Evolutionary conservation across 1,139 yeast species (phyloP), one percentile per base, ranked within the genome.

Genomic region (Yamadazyma aaseri): DNA sequence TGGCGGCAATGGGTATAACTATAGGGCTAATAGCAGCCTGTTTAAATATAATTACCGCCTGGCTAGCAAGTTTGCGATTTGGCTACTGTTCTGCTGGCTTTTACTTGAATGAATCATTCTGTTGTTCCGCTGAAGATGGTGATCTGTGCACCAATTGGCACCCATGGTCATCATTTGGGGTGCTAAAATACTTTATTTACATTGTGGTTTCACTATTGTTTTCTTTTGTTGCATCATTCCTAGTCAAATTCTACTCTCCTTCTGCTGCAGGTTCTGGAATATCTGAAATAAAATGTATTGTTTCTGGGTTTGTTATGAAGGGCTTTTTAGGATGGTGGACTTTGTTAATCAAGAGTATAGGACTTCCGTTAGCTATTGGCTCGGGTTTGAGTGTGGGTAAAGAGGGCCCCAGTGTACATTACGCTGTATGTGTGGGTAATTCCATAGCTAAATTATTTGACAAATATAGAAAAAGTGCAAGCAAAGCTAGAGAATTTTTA

Each of bases 251-350:
- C 14, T 81, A 77, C 50, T 92, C 96, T 1, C 96, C 96, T 0
- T 73, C 81, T 38, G 98, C 98, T 1, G 95, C 98, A 1, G 98
- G 98, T 0, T 86, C 96, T 3, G 98, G 98, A 0, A 94, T 94
- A 31, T 84, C 97, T 4, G 99, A 94, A 56, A 92, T 94, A 56
- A 94, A 94, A 58, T 86, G 95, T 55, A 89, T 94, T 45, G 89
- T 92, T 2, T 83, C 95, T 0, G 99, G 99, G 0, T 94, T 90
- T 55, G 79, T 76, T 15, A 74, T 86, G 70, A 75, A 78, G 22
- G 89, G 86, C 4, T 94, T 90, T 49, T 68, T 92, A 35, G 86
- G 83, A 14, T 72, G 81, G 60, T 67, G 75, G 56, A 89, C 97
- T 0, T 64, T 92, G 20, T 49, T 77, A 1, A 79, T 89, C 36